Evolutionary conservation across 768 basidiomycete genomes (phyloP), one percentile per base, ranked within the genome.

Genomic region (Sporobolomyces roseus): DNA sequence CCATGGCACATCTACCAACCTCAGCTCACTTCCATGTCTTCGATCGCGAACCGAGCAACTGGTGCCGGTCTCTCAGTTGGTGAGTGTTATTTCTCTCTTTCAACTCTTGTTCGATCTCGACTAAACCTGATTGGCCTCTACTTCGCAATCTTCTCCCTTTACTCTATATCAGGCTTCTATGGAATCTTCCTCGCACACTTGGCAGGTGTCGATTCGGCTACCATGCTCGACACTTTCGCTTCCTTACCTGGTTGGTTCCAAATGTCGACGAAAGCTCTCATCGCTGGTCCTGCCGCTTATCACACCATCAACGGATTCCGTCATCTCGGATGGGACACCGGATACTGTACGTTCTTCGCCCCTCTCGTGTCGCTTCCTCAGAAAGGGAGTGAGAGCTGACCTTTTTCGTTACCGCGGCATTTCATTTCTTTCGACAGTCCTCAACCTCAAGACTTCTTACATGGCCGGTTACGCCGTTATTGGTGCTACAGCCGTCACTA

Each of bases 1-100:
- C 96, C 96, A 13, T 89, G 92, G 78, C 92, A 92, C 63, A 98
- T 99, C 80, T 99, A 99, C 81, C 56, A 93, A 77, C 89, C 88
- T 2, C 91, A 98, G 80, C 79, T 98, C 53, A 97, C 94, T 41
- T 94, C 91, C 90, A 19, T 90, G 62, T 83, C 80, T 7, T 96
- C 92, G 23, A 91, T 94, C 75, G 85, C 84, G 46, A 88, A 98
- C 80, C 89, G 96, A 78, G 79, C 84, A n/a, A 89, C 92, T 16
- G 96, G 94, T 66, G 84, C 79, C 12, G 90, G 82, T 14, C 84
- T 99, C 55, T 88, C 89, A 68, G 85, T 83, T 56, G 83, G 91
- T 92, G 75, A 66, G 78, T 74, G 16, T n/a, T 45, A 27, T n/a
- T 33, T 29, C 33, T 33, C 45, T 27, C 50, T 12, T 51, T 23